Evolutionary conservation across 257 asterid species (phyloP), one percentile per base, ranked within the genome.

Genomic region (Nyctanthes arbortristis): DNA sequence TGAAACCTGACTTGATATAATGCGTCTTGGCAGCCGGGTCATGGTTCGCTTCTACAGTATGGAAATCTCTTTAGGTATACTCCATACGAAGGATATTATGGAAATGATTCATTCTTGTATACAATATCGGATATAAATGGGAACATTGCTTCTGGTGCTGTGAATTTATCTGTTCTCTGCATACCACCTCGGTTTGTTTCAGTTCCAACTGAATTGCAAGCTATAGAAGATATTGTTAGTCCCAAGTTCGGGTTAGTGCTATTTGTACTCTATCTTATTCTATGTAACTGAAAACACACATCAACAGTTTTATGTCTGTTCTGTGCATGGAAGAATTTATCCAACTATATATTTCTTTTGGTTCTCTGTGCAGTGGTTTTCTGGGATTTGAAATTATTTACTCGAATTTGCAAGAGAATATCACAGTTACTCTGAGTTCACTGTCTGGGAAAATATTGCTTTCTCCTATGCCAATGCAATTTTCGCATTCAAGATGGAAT

Each of bases 171-270:
- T 0, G 61, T 89, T 68, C 88, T 91, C 72, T 83, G 92, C 81
- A 76, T 81, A 54, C 98, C 98, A 6, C 97, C 98, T 74, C 92
- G 74, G 69, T 79, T 93, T 63, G 79, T 80, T 69, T 84, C 92
- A 2, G 56, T 83, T 59, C 99, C 97, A 59, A 78, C 77, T 61
- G 75, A 80, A 76, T 77, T 93, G 66, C 87, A 70, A 77, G 97
- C 90, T 56, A 77, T 79, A 9, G 99, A 93, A 87, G 96, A 87
- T 63, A 47, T 61, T 1, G 76, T 87, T 67, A 78, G 89, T 81
- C 99, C 99, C 55, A 82, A 72, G 28, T 93, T 84, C 58, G 88
- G 96, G 99, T 93, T 75, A 81, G 77, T 54, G 13, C 43, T 66
- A 29, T 30, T 28, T 27, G 2, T 69, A 57, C 39, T 16, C 47